Conservation (phyloP, 169 alveolate genomes). For the Babesia caballi region DNA sequence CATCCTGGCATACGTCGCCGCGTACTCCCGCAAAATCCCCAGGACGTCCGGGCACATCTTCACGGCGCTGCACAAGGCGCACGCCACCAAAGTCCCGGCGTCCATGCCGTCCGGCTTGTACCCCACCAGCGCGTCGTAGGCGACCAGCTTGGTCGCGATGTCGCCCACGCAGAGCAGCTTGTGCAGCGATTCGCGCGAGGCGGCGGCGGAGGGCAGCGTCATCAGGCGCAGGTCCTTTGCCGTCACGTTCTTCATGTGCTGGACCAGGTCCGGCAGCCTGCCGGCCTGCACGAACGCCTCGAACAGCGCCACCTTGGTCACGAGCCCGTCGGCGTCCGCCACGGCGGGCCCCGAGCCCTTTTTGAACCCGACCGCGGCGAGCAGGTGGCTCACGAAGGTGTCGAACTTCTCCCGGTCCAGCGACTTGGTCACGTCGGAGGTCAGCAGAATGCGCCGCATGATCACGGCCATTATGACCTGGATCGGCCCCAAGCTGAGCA, state of each 20-base stretch:
- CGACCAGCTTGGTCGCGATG: constrained; percentile 30
- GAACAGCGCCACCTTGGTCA: constrained; percentile 25
- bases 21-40: constrained; percentile 9
- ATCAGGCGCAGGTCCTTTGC: constrained; percentile 31
- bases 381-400: constrained; percentile 18
- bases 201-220: constrained; percentile 14
- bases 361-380: constrained; percentile 24
- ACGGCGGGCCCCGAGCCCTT: constrained; percentile 1
- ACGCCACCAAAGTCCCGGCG: constrained; percentile 20
- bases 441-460: constrained; percentile 29
- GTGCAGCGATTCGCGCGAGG: constrained; percentile 22
- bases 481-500: constrained; percentile 36
- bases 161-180: constrained; percentile 25
- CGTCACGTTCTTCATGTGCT: constrained; percentile 24
- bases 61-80: constrained; percentile 29
- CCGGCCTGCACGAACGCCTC: constrained; percentile 40
- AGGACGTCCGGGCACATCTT: constrained; percentile 19
- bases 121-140: constrained; percentile 27
- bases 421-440: constrained; percentile 35
- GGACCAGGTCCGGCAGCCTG: constrained; percentile 20
- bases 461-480: constrained; percentile 46
- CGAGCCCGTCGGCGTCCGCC: constrained; percentile 13
- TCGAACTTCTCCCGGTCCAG: neutral
- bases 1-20: constrained; percentile 12
- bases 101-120: constrained; percentile 30